A percentile compares a stretch with the other conserved stretches of the same genome.
Evolutionary conservation across 148 eudicot genomes (phyloP).

Genomic region (Cornus suecica): DNA sequence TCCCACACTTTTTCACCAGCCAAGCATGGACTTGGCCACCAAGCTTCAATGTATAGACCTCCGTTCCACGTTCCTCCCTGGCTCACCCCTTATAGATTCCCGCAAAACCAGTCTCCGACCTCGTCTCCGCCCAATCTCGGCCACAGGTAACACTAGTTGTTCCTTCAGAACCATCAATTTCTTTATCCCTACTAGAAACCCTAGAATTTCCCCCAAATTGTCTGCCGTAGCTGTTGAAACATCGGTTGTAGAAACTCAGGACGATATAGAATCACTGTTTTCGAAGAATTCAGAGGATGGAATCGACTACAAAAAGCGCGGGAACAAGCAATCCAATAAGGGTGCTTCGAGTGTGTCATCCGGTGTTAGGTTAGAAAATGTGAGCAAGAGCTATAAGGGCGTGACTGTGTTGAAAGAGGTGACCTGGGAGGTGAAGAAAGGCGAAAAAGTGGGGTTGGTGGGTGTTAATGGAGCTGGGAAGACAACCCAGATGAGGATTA

Average conservation of each 20-base stretch:
- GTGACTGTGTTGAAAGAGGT: slow-evolving; percentile 77
- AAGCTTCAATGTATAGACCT: slow-evolving; percentile 44
- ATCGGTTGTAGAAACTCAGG: slow-evolving; percentile 30
- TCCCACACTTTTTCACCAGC: background rate
- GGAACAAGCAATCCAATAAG: slow-evolving; percentile 36
- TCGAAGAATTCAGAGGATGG: slow-evolving; percentile 34
- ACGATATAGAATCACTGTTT: slow-evolving; percentile 74
- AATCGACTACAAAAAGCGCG: slow-evolving; percentile 30
- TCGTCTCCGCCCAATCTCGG: slow-evolving; percentile 20
- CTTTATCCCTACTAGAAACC: slow-evolving; percentile 14
- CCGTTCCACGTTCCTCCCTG: slow-evolving; percentile 40
- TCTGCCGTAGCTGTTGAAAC: slow-evolving; percentile 52
- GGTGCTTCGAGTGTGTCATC: slow-evolving; percentile 92
- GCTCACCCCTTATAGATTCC: slow-evolving; percentile 21
- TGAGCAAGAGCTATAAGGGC: slow-evolving; percentile 76
- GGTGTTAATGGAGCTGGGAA: slow-evolving; percentile 99
- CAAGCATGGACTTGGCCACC: slow-evolving; percentile 37
- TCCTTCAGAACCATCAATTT: slow-evolving; percentile 23
- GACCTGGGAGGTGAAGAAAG: slow-evolving; percentile 92
- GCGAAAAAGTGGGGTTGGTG: slow-evolving; percentile 92
- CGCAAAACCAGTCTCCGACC: slow-evolving; percentile 38
- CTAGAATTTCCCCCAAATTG: slow-evolving; percentile 39
- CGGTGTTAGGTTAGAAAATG: slow-evolving; percentile 81
- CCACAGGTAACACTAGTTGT: slow-evolving; percentile 9
- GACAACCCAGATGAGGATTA: slow-evolving; percentile 90